Evolutionary conservation across 2,329 filamentous ascomycete genomes (phyloP).

Genomic region (Neurospora sp.): DNA sequence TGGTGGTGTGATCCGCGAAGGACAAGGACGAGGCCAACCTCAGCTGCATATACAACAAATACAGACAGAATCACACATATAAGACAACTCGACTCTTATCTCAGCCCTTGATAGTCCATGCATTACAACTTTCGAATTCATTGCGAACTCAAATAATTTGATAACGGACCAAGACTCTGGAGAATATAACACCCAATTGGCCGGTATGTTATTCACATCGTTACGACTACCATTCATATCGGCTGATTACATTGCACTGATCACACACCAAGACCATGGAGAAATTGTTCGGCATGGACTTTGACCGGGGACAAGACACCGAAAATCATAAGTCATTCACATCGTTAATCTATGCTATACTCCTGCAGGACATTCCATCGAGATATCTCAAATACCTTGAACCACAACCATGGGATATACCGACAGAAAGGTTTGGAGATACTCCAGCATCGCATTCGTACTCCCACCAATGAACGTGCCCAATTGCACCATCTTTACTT

Average conservation of each 20-base stretch:
- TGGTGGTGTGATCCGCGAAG: neutral
- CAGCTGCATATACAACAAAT: neutral
- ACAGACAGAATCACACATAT: neutral
- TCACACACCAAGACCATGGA: neutral
- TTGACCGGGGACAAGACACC: neutral
- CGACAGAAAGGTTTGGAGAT: neutral
- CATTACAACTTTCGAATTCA: neutral
- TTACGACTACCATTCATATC: neutral
- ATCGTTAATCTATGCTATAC: neutral
- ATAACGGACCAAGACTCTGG: neutral
- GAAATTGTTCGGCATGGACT: neutral
- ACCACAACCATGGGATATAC: neutral
- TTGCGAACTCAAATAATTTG: neutral
- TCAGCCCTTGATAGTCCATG: neutral
- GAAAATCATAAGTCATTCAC: neutral
- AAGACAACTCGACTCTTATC: neutral
- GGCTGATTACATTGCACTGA: neutral
- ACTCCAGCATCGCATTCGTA: neutral
- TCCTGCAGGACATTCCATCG: neutral
- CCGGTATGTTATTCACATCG: neutral
- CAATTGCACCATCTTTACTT: neutral
- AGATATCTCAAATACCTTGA: neutral
- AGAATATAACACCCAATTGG: neutral
- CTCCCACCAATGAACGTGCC: neutral
- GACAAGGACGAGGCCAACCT: neutral